These are phyloP conservation scores for Cinchona pubescens DNA, from an alignment of 257 asterid genomes.

Conservation along the genomic window DNA sequence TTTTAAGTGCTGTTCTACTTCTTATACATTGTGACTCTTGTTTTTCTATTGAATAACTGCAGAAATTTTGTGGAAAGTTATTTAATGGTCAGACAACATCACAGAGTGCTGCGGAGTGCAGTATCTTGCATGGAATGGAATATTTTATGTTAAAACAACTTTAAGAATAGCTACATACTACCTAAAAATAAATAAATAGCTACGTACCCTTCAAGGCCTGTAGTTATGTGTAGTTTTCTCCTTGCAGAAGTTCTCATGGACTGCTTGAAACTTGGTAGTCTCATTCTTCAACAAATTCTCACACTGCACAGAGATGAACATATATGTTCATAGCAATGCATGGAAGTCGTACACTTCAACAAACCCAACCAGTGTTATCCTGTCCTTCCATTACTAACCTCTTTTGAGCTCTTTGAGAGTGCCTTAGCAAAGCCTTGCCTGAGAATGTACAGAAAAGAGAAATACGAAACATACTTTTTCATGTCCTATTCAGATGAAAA, in stretches of 20 bases:
- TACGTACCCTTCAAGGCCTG: conserved; percentile 69
- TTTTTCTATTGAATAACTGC: too few species aligned
- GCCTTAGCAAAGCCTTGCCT: conserved; percentile 85
- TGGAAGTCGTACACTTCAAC: conserved; percentile 12
- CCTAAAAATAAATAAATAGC: too few species aligned
- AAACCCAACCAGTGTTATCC: conserved; percentile 17
- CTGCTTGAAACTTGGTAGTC: conserved; percentile 62
- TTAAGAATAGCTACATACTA: too few species aligned
- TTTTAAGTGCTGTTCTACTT: too few species aligned
- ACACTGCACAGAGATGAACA: conserved; percentile 56
- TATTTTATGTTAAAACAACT: too few species aligned
- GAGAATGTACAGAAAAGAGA: conserved; percentile 30
- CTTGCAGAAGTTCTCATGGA: conserved; percentile 63
- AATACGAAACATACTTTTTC: background rate
- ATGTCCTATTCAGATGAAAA: conserved; percentile 1
- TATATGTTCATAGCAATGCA: conserved; percentile 25
- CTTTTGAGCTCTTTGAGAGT: conserved; percentile 87
- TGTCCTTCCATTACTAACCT: conserved; percentile 43
- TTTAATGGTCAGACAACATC: too few species aligned
- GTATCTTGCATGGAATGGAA: background rate
- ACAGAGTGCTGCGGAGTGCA: too few species aligned
- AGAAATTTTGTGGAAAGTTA: too few species aligned
- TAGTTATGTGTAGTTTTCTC: conserved; percentile 69
- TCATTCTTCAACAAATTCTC: conserved; percentile 72
- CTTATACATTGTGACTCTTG: too few species aligned